Percentiles rank a stretch among this genome's conserved stretches.
Conservation (phyloP, 352 stramenopile species). For the Plasmopara viticola region DNA sequence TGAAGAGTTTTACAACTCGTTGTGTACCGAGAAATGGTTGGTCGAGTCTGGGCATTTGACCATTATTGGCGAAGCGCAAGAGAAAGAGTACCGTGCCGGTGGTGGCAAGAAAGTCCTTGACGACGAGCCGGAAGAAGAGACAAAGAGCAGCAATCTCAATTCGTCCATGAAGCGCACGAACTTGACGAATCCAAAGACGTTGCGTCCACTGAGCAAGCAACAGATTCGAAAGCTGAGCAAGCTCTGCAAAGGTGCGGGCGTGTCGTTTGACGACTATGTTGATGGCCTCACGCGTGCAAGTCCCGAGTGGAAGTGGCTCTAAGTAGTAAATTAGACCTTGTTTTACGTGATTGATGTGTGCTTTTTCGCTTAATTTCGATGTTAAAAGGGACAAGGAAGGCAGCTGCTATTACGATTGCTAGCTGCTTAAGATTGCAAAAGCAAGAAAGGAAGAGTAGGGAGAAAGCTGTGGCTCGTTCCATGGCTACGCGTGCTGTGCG, state of each 20-base stretch:
- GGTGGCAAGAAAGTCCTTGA: conserved; percentile 60
- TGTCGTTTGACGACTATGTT: conserved; percentile 60
- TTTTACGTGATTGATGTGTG: too few relatives aligned
- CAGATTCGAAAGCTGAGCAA: conserved; percentile 65
- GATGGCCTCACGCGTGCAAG: conserved; percentile 49
- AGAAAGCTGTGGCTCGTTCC: too few relatives aligned
- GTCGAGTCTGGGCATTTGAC: conserved; percentile 57
- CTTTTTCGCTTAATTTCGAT: too few relatives aligned
- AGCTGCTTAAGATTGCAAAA: too few relatives aligned
- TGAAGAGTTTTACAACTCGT: conserved; percentile 78
- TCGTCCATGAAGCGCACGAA: conserved; percentile 56
- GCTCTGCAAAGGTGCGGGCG: conserved; percentile 45
- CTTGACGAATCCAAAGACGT: conserved; percentile 64
- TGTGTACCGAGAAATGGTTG: conserved; percentile 73
- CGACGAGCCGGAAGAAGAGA: conserved; percentile 45
- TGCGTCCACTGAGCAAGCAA: conserved; percentile 62
- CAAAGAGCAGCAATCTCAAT: conserved; percentile 42
- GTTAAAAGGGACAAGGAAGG: too few relatives aligned
- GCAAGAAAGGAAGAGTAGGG: too few relatives aligned
- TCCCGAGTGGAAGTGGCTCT: conserved; percentile 72
- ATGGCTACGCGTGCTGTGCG: too few relatives aligned
- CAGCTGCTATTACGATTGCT: too few relatives aligned
- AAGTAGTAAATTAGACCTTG: conserved; percentile 6
- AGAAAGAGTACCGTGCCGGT: conserved; percentile 63
- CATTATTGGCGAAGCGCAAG: conserved; percentile 64